Percentiles rank a stretch among this genome's conserved stretches.
These are phyloP conservation scores for Iris pallida DNA, from an alignment of 116 monocot species.

Conservation along the genomic window DNA sequence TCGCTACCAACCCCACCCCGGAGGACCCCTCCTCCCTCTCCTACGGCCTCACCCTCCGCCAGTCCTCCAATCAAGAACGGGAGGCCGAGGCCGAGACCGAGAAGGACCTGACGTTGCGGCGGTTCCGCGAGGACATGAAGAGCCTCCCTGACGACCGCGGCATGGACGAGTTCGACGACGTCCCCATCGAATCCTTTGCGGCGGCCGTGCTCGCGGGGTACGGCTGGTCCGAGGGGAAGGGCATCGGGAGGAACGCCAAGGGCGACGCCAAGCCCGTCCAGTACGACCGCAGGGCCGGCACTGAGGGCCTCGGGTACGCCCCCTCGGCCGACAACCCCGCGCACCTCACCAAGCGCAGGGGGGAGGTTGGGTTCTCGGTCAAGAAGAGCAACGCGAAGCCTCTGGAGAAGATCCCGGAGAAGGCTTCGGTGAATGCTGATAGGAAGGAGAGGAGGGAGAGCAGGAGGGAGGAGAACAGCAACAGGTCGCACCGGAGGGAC, in stretches of 20 bases:
- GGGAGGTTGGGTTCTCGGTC: too few species aligned
- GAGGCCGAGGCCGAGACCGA: too few species aligned
- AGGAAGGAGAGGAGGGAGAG: not conserved
- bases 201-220: constrained; percentile 62
- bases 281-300: constrained; percentile 49
- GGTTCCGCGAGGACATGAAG: constrained; percentile 42
- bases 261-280: constrained; percentile 64
- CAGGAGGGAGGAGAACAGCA: not conserved
- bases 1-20: constrained; percentile 26
- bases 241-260: constrained; percentile 55
- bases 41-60: constrained; percentile 65
- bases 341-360: too few species aligned
- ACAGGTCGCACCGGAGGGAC: too few species aligned
- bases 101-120: constrained; percentile 19
- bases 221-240: constrained; percentile 81
- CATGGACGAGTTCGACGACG: constrained; percentile 61
- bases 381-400: too few species aligned
- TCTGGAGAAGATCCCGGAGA: too few species aligned
- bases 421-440: too few species aligned
- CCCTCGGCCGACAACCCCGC: too few species aligned
- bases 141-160: constrained; percentile 69
- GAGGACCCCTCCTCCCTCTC: constrained; percentile 9
- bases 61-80: too few species aligned
- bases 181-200: constrained; percentile 62
- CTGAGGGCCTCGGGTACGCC: constrained; percentile 57